These are phyloP conservation scores for Mucor sp. DNA, from an alignment of 371 early-diverging fungal genomes.

Conservation along the genomic window DNA sequence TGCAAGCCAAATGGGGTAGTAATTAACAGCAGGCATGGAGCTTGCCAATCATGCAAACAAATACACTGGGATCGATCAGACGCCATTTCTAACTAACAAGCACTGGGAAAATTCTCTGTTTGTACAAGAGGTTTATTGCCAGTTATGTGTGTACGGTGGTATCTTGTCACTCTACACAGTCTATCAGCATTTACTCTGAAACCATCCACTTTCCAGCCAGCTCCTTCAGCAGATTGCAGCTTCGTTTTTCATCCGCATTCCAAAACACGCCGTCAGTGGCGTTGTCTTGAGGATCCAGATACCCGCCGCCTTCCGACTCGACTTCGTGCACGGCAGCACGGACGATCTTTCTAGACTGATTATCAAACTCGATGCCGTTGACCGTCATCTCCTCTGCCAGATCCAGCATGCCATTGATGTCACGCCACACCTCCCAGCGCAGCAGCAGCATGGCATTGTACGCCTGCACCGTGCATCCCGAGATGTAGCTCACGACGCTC, in stretches of 20 bases:
- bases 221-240: constrained; percentile 35
- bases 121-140: too few relatives aligned
- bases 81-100: too few relatives aligned
- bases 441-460: constrained; percentile 39
- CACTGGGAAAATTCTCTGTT: too few relatives aligned
- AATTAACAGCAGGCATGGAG: too few relatives aligned
- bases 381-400: constrained; percentile 46
- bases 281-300: background rate
- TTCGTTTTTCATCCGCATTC: constrained; percentile 39
- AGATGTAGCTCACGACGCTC: constrained; percentile 41
- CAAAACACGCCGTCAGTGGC: constrained; percentile 17
- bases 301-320: constrained; percentile 18
- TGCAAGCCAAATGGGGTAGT: too few relatives aligned
- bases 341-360: constrained; percentile 30
- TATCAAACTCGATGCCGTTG: constrained; percentile 37
- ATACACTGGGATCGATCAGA: too few relatives aligned
- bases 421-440: constrained; percentile 42
- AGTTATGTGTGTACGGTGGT: too few relatives aligned
- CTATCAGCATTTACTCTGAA: background rate
- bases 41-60: too few relatives aligned
- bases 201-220: constrained; percentile 42
- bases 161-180: too few relatives aligned
- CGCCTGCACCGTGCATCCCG: constrained; percentile 42
- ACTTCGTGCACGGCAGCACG: constrained; percentile 26
- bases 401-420: constrained; percentile 43